A percentile compares a stretch with the other conserved stretches of the same genome.
Conservation (phyloP, 352 stramenopile genomes). For the Elongisporangium anandrum region DNA sequence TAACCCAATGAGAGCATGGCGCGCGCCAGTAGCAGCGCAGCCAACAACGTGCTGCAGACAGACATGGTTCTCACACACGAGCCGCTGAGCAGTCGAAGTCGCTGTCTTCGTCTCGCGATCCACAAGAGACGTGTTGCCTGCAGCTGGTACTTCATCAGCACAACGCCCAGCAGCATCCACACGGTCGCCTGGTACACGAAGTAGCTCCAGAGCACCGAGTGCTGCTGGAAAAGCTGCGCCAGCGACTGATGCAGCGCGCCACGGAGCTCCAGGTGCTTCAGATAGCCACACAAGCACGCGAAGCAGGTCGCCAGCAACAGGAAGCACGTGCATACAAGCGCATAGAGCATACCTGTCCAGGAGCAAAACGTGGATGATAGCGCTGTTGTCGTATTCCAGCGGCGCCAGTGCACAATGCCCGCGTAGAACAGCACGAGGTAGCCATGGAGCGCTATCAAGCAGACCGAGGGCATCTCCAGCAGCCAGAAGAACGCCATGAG, state of each 20-base stretch:
- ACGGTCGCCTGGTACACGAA: not conserved
- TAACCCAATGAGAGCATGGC: not conserved
- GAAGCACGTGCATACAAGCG: not conserved
- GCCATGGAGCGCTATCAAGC: constrained; percentile 14
- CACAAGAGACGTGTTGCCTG: constrained; percentile 9
- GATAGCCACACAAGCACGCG: not conserved
- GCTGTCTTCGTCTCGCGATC: constrained; percentile 17
- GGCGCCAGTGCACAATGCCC: constrained; percentile 12
- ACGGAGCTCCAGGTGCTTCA: not conserved
- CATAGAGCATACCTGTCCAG: not conserved
- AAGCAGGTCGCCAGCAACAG: not conserved
- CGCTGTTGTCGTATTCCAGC: constrained; percentile 14
- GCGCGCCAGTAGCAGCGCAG: constrained; percentile 11
- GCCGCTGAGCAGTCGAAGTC: constrained; percentile 16
- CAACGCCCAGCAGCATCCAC: constrained; percentile 1
- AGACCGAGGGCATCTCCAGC: constrained; percentile 26
- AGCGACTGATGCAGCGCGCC: not conserved
- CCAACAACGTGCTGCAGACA: constrained; percentile 15
- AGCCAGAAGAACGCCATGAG: constrained; percentile 21
- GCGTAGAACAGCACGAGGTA: constrained; percentile 33
- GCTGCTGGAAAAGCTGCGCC: not conserved
- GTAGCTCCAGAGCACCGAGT: not conserved
- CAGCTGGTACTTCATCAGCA: not conserved
- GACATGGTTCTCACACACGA: constrained; percentile 12
- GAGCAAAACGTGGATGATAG: not conserved